phyloP scores from a whole-genome alignment of 805 yeast genomes.

The Candida krabiensis region DNA sequence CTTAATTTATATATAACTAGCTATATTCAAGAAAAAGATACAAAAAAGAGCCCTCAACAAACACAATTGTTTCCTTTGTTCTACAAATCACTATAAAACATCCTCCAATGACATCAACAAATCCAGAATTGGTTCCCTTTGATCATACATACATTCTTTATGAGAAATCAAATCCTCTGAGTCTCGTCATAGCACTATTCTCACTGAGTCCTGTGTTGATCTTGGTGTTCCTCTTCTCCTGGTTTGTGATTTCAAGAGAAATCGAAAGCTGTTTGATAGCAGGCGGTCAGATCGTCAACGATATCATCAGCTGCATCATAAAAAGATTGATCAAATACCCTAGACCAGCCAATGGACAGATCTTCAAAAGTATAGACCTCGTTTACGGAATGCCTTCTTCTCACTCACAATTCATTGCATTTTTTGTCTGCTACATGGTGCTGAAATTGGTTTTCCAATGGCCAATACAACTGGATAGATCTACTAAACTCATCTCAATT shows the following conservation, averaged over 20 bases:
- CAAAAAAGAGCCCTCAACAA: too few species aligned
- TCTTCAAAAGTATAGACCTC: slow-evolving; percentile 30
- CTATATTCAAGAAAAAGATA: too few species aligned
- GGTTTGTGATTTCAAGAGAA: slow-evolving; percentile 82
- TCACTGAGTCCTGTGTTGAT: slow-evolving; percentile 81
- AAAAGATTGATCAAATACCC: slow-evolving; percentile 67
- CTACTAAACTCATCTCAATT: slow-evolving; percentile 33
- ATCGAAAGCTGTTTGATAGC: slow-evolving; percentile 82
- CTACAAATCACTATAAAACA: too few species aligned
- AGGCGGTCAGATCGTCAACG: slow-evolving; percentile 82
- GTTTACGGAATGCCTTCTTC: slow-evolving; percentile 97
- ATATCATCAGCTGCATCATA: slow-evolving; percentile 64
- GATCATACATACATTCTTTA: slow-evolving; percentile 86
- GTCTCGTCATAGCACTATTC: slow-evolving; percentile 64
- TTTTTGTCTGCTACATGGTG: slow-evolving; percentile 57
- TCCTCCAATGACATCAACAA: too few species aligned
- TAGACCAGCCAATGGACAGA: slow-evolving; percentile 58
- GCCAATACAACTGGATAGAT: slow-evolving; percentile 33
- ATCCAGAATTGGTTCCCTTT: slow-evolving; percentile 64
- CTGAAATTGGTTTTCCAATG: slow-evolving; percentile 45
- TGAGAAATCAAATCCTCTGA: slow-evolving; percentile 61
- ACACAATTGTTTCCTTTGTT: too few species aligned
- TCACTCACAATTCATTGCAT: slow-evolving; percentile 95
- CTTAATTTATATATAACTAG: too few species aligned
- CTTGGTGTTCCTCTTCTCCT: slow-evolving; percentile 75